phyloP scores from a whole-genome alignment of 768 basidiomycete species.

The Boletus tomentosulus region DNA sequence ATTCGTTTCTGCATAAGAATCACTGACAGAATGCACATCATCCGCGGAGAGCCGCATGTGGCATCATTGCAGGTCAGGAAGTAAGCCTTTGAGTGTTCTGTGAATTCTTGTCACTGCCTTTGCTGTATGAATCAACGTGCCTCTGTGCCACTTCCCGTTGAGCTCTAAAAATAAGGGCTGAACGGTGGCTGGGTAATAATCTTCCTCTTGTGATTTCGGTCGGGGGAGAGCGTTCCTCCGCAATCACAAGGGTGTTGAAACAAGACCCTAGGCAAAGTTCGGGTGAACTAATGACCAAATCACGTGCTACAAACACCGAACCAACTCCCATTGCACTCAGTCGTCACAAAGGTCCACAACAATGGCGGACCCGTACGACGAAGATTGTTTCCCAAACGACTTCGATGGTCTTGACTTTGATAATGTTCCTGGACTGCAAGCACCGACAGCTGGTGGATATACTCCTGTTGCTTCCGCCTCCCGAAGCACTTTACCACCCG shows the following conservation, averaged over 20 bases:
- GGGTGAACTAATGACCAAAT: background rate
- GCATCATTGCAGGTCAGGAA: background rate
- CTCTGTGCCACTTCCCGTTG: background rate
- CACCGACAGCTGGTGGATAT: background rate
- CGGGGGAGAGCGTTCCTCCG: background rate
- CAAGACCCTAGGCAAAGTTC: too few relatives aligned
- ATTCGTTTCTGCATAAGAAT: background rate
- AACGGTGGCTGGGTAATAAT: background rate
- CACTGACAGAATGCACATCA: background rate
- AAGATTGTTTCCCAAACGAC: constrained; percentile 58
- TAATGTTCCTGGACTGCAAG: constrained; percentile 31
- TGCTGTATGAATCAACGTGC: background rate
- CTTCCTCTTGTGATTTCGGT: background rate
- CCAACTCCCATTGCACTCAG: background rate
- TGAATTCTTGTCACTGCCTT: background rate
- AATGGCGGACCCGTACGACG: constrained; percentile 24
- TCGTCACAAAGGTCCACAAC: constrained; percentile 2
- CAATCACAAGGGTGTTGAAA: too few relatives aligned
- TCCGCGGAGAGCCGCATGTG: background rate
- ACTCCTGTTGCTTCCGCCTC: background rate
- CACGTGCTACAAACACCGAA: background rate
- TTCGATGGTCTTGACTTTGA: constrained; percentile 49
- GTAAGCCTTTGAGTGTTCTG: background rate
- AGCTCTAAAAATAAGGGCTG: background rate
- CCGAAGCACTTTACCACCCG: background rate